phyloP scores from a whole-genome alignment of 495 filamentous ascomycete species.

The Aspergillus coremiiformis region DNA sequence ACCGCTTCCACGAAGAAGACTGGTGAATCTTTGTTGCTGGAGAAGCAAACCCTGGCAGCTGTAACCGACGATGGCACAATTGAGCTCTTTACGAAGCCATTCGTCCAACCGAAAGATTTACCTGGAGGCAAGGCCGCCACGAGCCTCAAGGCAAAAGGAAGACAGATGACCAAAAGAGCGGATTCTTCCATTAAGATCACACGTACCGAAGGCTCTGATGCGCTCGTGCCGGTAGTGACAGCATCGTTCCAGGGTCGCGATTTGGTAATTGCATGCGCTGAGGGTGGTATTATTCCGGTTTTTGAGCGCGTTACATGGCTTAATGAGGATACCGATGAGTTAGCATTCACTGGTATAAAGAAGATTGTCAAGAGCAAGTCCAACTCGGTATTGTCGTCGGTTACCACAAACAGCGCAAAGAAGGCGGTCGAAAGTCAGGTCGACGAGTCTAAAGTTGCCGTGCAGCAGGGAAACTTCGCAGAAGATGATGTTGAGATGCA shows the following conservation, averaged over 20 bases:
- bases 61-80: slow-evolving; percentile 49
- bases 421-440: slow-evolving; percentile 53
- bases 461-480: slow-evolving; percentile 40
- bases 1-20: slow-evolving; percentile 8
- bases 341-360: slow-evolving; percentile 40
- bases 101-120: slow-evolving; percentile 29
- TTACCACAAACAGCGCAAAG: slow-evolving; percentile 52
- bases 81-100: slow-evolving; percentile 51
- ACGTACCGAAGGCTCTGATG: slow-evolving; percentile 37
- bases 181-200: slow-evolving; percentile 44
- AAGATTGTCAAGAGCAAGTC: slow-evolving; percentile 42
- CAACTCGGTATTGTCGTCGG: slow-evolving; percentile 33
- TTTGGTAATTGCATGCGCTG: slow-evolving; percentile 45
- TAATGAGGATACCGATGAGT: slow-evolving; percentile 39
- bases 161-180: slow-evolving; percentile 44
- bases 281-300: slow-evolving; percentile 48
- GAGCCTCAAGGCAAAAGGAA: slow-evolving; percentile 40
- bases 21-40: slow-evolving; percentile 9
- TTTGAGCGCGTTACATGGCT: slow-evolving; percentile 50
- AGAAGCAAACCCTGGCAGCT: slow-evolving; percentile 41
- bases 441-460: slow-evolving; percentile 66
- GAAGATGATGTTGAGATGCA: slow-evolving; percentile 47
- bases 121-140: slow-evolving; percentile 21
- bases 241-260: slow-evolving; percentile 43
- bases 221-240: slow-evolving; percentile 39